Evolutionary conservation across 2,329 filamentous ascomycete genomes (phyloP).

Genomic region (Dothistroma pini): DNA sequence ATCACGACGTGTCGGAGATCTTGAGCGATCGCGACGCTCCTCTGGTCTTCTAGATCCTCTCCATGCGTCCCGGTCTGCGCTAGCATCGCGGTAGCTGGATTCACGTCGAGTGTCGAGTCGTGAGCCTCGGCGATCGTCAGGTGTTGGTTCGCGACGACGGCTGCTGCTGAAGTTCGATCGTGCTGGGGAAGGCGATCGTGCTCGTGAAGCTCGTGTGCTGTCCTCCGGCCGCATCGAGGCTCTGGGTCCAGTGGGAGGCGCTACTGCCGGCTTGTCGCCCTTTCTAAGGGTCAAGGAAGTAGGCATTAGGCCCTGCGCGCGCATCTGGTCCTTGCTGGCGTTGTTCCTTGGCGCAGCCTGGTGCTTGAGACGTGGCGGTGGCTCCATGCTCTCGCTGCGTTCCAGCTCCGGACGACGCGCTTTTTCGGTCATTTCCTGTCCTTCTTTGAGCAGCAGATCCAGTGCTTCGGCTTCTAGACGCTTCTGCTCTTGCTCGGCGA

Average conservation of each 20-base stretch:
- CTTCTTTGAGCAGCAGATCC: slow-evolving; percentile 52
- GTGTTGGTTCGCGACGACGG: slow-evolving; percentile 25
- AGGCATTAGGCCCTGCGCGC: slow-evolving; percentile 32
- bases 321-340: slow-evolving; percentile 29
- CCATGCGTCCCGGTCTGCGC: slow-evolving; percentile 33
- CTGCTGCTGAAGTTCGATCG: slow-evolving; percentile 25
- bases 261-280: slow-evolving; percentile 22
- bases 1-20: not conserved
- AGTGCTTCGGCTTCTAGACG: slow-evolving; percentile 54
- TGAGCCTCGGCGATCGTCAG: slow-evolving; percentile 25
- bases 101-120: slow-evolving; percentile 23
- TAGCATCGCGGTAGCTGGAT: slow-evolving; percentile 31
- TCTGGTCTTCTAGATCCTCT: slow-evolving; percentile 20
- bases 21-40: slow-evolving; percentile 21
- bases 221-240: slow-evolving; percentile 8
- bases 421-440: slow-evolving; percentile 53
- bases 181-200: slow-evolving; percentile 29
- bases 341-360: slow-evolving; percentile 24
- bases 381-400: slow-evolving; percentile 39
- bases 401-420: slow-evolving; percentile 51
- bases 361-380: slow-evolving; percentile 36
- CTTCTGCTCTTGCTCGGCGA: slow-evolving; percentile 48
- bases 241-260: slow-evolving; percentile 21
- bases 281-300: slow-evolving; percentile 33
- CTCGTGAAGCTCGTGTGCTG: slow-evolving; percentile 10